These are phyloP conservation scores for Gardenia jasminoides DNA, from an alignment of 257 asterid species.

Conservation along the genomic window DNA sequence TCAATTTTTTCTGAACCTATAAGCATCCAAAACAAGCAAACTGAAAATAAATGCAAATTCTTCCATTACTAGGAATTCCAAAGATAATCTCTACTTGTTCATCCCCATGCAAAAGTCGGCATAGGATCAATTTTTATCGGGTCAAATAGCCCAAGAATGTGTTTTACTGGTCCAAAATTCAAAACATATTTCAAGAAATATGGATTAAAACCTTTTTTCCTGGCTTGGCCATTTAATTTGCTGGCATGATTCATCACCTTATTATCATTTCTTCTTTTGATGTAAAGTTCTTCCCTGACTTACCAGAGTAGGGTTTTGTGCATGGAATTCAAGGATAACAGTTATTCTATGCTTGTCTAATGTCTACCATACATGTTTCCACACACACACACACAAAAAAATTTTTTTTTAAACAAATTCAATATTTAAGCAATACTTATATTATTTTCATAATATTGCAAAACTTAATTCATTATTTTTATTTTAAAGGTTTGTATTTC, in stretches of 20 bases:
- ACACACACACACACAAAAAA: too few species aligned
- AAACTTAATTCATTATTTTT: background rate
- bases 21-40: background rate
- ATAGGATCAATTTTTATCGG: background rate
- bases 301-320: too few species aligned
- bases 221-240: background rate
- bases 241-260: background rate
- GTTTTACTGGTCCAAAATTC: background rate
- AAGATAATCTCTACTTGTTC: background rate
- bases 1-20: background rate
- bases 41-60: too few species aligned
- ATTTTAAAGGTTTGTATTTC: background rate
- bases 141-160: background rate
- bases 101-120: background rate
- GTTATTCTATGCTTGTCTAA: too few species aligned
- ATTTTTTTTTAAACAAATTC: background rate
- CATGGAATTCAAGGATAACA: too few species aligned
- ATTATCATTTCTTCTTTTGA: background rate
- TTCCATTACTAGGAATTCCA: too few species aligned
- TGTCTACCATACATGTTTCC: background rate
- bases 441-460: background rate
- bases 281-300: background rate
- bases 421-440: background rate
- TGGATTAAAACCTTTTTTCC: background rate
- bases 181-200: too few species aligned